Evolutionary conservation across 495 filamentous ascomycete species (phyloP).

Genomic region (Chlorociboria aeruginascens): DNA sequence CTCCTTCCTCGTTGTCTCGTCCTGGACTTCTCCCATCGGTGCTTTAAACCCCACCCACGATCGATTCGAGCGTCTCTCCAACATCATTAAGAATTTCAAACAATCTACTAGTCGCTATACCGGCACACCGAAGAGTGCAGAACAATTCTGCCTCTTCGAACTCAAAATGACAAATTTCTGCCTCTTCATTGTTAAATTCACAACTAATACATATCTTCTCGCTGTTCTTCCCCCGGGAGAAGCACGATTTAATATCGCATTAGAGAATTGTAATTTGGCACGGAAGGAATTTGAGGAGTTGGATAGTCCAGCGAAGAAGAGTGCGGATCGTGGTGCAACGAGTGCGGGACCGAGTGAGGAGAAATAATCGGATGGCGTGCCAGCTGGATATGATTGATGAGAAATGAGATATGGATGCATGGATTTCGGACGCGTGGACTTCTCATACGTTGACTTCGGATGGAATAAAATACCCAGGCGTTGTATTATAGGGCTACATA

Average conservation of each 20-base stretch:
- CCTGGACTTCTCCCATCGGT: constrained; percentile 62
- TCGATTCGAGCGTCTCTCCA: constrained; percentile 86
- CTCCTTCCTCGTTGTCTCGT: constrained; percentile 86
- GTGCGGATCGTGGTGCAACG: constrained; percentile 22
- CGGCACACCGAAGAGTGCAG: constrained; percentile 40
- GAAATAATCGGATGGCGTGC: background rate
- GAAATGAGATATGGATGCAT: background rate
- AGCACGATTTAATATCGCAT: constrained; percentile 74
- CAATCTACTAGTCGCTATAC: constrained; percentile 47
- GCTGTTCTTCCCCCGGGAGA: constrained; percentile 82
- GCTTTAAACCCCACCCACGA: constrained; percentile 76
- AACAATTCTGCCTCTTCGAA: constrained; percentile 43
- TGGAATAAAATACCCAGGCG: constrained; percentile 6
- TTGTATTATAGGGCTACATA: background rate
- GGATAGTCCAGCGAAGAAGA: constrained; percentile 20
- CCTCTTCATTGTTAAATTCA: constrained; percentile 84
- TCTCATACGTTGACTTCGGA: background rate
- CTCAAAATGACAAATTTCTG: constrained; percentile 50
- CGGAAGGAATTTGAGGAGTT: constrained; percentile 58
- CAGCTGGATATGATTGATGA: background rate
- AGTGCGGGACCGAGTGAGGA: background rate
- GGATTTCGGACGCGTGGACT: background rate
- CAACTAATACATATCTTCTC: constrained; percentile 92
- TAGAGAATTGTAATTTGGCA: constrained; percentile 79
- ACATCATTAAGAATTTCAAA: constrained; percentile 97